A percentile compares a stretch with the other conserved stretches of the same genome.
phyloP scores from a whole-genome alignment of 495 filamentous ascomycete genomes.

The Trichoderma asperelloides region DNA sequence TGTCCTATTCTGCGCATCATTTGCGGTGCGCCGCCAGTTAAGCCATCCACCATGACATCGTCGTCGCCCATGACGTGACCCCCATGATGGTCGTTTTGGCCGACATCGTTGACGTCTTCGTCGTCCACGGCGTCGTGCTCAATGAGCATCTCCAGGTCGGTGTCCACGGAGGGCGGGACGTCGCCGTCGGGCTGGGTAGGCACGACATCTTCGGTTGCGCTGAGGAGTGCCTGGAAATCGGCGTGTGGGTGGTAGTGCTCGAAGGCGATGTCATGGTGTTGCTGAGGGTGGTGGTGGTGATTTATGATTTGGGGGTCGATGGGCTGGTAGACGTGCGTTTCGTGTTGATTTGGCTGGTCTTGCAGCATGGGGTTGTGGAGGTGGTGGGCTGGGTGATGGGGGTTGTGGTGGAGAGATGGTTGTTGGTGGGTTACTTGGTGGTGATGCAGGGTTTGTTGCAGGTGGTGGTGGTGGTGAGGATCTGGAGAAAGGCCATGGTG shows the following conservation, averaged over 20 bases:
- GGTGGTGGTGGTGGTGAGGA: slow-evolving; percentile 23
- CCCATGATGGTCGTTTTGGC: slow-evolving; percentile 21
- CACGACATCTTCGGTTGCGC: slow-evolving; percentile 22
- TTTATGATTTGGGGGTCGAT: slow-evolving; percentile 45
- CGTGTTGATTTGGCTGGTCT: slow-evolving; percentile 20
- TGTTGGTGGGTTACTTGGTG: slow-evolving; percentile 5
- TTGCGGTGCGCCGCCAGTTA: background rate
- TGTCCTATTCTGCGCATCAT: slow-evolving; percentile 9
- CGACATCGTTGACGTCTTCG: slow-evolving; percentile 15
- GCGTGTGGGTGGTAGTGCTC: slow-evolving; percentile 11
- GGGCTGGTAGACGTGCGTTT: slow-evolving; percentile 32
- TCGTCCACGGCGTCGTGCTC: slow-evolving; percentile 27
- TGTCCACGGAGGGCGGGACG: slow-evolving; percentile 34
- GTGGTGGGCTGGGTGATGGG: slow-evolving; percentile 19
- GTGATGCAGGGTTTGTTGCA: slow-evolving; percentile 17
- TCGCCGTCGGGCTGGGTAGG: slow-evolving; percentile 14
- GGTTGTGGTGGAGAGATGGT: slow-evolving; percentile 2
- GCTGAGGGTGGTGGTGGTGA: slow-evolving; percentile 21
- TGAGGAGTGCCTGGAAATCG: slow-evolving; percentile 34
- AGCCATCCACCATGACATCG: slow-evolving; percentile 12
- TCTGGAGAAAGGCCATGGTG: slow-evolving; percentile 13
- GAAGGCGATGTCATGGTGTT: slow-evolving; percentile 15
- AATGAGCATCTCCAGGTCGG: slow-evolving; percentile 46
- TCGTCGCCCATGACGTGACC: slow-evolving; percentile 22
- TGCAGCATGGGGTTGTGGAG: slow-evolving; percentile 20